A percentile compares a stretch with the other conserved stretches of the same genome.
Conservation (phyloP, 1,284 basidiomycete genomes). For the Cutaneotrichosporon cavernicola region DNA sequence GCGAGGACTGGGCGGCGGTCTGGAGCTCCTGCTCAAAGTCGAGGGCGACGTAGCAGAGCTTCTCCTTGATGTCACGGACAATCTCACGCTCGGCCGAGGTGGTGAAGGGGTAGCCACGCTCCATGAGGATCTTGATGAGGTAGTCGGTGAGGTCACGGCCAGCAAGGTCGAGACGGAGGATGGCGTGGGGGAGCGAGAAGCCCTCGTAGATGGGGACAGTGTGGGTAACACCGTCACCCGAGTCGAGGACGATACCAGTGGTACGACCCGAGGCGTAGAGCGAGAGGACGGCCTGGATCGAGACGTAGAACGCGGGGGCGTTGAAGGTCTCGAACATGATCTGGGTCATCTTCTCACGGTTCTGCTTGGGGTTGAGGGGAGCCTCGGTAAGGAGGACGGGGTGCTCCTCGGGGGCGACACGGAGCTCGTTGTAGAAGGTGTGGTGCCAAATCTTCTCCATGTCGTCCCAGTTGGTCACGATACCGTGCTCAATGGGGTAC, state of each 20-base stretch:
- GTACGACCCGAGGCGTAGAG: slow-evolving; percentile 89
- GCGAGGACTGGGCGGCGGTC: slow-evolving; percentile 86
- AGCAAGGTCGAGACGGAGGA: slow-evolving; percentile 89
- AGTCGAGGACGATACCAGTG: slow-evolving; percentile 91
- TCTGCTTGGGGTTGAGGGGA: slow-evolving; percentile 91
- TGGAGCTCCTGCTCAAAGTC: slow-evolving; percentile 97
- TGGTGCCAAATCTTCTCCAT: slow-evolving; percentile 96
- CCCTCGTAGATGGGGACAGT: slow-evolving; percentile 94
- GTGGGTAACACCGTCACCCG: slow-evolving; percentile 91
- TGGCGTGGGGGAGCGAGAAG: slow-evolving; percentile 92
- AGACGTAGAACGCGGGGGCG: slow-evolving; percentile 87
- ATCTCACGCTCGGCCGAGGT: slow-evolving; percentile 93
- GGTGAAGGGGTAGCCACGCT: slow-evolving; percentile 93
- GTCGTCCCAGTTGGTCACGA: slow-evolving; percentile 96
- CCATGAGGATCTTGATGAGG: slow-evolving; percentile 88
- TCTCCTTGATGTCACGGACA: slow-evolving; percentile 97
- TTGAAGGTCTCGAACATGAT: slow-evolving; percentile 99
- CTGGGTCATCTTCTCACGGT: slow-evolving; percentile 95
- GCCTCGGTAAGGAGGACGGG: slow-evolving; percentile 91
- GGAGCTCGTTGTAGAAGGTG: slow-evolving; percentile 84
- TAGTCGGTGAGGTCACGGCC: slow-evolving; percentile 92
- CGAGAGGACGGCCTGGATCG: slow-evolving; percentile 88
- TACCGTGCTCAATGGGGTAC: slow-evolving; percentile 71
- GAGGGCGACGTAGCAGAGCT: slow-evolving; percentile 94
- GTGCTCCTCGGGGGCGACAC: slow-evolving; percentile 78